Evolutionary conservation across 805 yeast genomes (phyloP).

Genomic region (Jamesozyma jinghongensis): DNA sequence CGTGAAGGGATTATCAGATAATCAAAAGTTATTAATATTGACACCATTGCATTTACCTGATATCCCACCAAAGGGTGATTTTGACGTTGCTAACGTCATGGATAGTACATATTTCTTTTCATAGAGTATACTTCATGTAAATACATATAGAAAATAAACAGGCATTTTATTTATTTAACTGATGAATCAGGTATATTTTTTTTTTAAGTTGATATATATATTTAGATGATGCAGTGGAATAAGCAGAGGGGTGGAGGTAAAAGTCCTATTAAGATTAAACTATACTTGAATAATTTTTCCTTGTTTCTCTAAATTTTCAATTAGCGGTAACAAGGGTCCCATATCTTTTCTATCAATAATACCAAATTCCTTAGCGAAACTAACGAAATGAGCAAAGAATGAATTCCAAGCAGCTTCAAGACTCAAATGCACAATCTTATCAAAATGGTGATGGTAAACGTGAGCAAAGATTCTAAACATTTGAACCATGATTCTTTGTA

Average conservation of each 20-base stretch:
- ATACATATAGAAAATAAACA: background rate
- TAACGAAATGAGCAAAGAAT: slow-evolving; percentile 86
- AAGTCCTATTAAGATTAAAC: background rate
- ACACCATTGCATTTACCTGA: slow-evolving; percentile 64
- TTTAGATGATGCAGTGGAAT: too few relatives aligned
- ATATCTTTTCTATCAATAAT: slow-evolving; percentile 72
- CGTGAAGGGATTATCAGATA: slow-evolving; percentile 19
- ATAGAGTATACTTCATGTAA: slow-evolving; percentile 4
- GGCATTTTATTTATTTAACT: background rate
- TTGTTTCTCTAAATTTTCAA: slow-evolving; percentile 72
- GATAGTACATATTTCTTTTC: slow-evolving; percentile 75
- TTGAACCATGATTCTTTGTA: slow-evolving; percentile 80
- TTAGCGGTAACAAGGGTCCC: slow-evolving; percentile 67
- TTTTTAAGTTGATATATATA: too few relatives aligned
- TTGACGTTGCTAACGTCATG: slow-evolving; percentile 65
- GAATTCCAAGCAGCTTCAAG: slow-evolving; percentile 98
- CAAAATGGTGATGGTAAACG: slow-evolving; percentile 90
- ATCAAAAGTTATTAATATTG: slow-evolving; percentile 30
- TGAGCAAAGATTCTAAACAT: slow-evolving; percentile 95
- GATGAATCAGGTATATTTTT: too few relatives aligned
- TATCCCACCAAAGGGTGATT: slow-evolving; percentile 72
- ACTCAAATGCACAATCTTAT: slow-evolving; percentile 80
- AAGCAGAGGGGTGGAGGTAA: background rate
- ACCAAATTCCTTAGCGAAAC: slow-evolving; percentile 76
- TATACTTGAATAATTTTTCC: slow-evolving; percentile 52